Evolutionary conservation across 148 eudicot species (phyloP).

Genomic region (Polygonum maritimum): DNA sequence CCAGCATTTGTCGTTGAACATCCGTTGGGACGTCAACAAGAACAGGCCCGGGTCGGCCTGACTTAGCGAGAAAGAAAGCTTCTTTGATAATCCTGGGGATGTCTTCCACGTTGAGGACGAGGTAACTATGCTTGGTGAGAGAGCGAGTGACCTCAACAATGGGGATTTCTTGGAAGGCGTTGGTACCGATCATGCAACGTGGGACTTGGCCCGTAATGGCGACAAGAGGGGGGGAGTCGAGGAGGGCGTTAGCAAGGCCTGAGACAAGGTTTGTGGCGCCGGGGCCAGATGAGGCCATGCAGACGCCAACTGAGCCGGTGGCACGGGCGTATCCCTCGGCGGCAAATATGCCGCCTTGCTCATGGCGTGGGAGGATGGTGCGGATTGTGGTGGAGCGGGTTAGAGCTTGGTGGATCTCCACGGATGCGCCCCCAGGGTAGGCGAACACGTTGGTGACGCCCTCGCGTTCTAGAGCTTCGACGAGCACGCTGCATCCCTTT

Average conservation of each 20-base stretch:
- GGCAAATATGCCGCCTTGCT: constrained; percentile 87
- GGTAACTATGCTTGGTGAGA: constrained; percentile 81
- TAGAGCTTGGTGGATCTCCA: constrained; percentile 90
- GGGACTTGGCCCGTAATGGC: constrained; percentile 95
- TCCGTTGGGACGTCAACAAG: constrained; percentile 85
- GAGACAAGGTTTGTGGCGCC: constrained; percentile 83
- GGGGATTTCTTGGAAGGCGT: constrained; percentile 87
- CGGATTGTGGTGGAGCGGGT: constrained; percentile 55
- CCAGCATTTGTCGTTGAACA: constrained; percentile 68
- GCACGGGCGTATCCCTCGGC: constrained; percentile 97
- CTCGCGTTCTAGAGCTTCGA: constrained; percentile 83
- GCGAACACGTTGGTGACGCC: constrained; percentile 75
- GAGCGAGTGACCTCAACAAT: constrained; percentile 94
- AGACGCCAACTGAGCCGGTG: constrained; percentile 68
- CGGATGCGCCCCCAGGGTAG: constrained; percentile 87
- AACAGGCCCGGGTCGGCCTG: constrained; percentile 86
- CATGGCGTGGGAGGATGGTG: constrained; percentile 78
- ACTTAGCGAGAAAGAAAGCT: constrained; percentile 57
- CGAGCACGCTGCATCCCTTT: constrained; percentile 72
- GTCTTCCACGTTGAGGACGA: constrained; percentile 72
- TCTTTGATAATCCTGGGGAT: constrained; percentile 75
- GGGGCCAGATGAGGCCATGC: constrained; percentile 93
- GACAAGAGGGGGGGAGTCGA: constrained; percentile 68
- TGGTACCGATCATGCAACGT: constrained; percentile 77
- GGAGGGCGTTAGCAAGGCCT: constrained; percentile 74